phyloP scores from a whole-genome alignment of 2,329 filamentous ascomycete genomes.

The Aspergillus calidoustus region DNA sequence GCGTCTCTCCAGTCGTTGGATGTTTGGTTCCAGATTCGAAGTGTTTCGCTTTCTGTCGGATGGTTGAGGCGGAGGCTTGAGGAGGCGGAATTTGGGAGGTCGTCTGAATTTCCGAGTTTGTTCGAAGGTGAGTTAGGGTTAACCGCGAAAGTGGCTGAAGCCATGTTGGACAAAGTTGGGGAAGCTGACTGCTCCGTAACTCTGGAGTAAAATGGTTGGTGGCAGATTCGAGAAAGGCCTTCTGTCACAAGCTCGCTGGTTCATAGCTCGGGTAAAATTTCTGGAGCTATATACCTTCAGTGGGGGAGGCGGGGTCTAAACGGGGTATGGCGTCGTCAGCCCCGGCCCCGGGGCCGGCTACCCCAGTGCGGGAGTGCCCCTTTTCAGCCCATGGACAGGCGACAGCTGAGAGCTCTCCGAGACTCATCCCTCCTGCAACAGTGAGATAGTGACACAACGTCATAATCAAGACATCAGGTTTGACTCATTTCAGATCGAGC shows the following conservation, averaged over 20 bases:
- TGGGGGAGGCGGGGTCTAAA: not conserved
- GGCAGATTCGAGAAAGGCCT: too few species aligned
- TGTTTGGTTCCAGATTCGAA: slow-evolving; percentile 60
- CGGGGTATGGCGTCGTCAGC: not conserved
- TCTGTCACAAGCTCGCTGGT: too few species aligned
- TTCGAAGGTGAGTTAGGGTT: not conserved
- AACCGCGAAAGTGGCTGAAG: not conserved
- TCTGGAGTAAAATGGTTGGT: too few species aligned
- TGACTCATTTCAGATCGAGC: not conserved
- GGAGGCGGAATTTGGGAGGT: slow-evolving; percentile 17
- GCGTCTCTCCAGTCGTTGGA: slow-evolving; percentile 64
- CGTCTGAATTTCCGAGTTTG: not conserved
- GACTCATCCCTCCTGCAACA: not conserved
- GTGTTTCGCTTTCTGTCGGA: slow-evolving; percentile 62
- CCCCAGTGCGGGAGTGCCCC: too few species aligned
- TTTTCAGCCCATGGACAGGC: too few species aligned
- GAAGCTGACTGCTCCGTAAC: too few species aligned
- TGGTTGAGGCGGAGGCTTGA: slow-evolving; percentile 50
- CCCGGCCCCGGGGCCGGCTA: too few species aligned
- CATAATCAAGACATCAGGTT: not conserved
- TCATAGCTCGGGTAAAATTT: not conserved
- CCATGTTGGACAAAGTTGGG: not conserved
- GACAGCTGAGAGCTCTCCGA: not conserved
- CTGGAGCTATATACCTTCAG: not conserved
- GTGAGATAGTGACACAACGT: not conserved